Base-by-base conservation (phyloP, 371 early-diverging fungal species). In the Massospora cicadina region DNA sequence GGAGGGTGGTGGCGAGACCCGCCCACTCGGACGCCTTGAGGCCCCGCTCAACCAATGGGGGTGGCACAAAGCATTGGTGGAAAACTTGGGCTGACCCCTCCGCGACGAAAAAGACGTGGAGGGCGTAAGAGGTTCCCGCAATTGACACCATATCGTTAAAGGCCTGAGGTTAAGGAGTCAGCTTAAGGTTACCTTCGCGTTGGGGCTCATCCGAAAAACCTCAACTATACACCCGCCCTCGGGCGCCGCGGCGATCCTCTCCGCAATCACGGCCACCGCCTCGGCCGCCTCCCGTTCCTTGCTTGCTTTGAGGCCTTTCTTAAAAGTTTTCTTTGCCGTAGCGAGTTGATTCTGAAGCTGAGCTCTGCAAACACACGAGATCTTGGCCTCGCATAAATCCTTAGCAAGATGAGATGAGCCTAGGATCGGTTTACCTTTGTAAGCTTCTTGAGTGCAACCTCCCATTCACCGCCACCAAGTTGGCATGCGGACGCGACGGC, bases 11-110 rank as follows among this genome's bases (percentile, higher is more conserved):
- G 7, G 95, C 91, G 27, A 82, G 82, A 12, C 75, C 76, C 55
- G 91, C 90, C 97, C 95, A 97, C 31, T 87, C 89, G 30, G 77
- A 81, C 24, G 95, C 98, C 78, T 86, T 89, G 62, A 97, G 75
- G 1, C 92, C 77, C 77, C 80, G 66, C 60, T 72, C 71, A 29
- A 81, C 74, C 25, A 79, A 70, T 53, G 65, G 75, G 76, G 89
- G 87, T 69, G 86, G 79, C 13, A 93, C 92, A 64, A 90, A 79
- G 69, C 91, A 89, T 72, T 81, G 83, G 75, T 91, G 88, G 1
- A 81, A 72, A 12, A 95, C 89, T 68, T 87, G 85, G 55, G 82
- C 81, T 30, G 68, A 74, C 24, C 70, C 79, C 54, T 74, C 69
- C 66, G 92, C 94, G 25, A 81, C 83, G 28, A 88, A 81, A 66